Evolutionary conservation across 176 grass and related monocot genomes (phyloP).

Genomic region (Musa beccarii): DNA sequence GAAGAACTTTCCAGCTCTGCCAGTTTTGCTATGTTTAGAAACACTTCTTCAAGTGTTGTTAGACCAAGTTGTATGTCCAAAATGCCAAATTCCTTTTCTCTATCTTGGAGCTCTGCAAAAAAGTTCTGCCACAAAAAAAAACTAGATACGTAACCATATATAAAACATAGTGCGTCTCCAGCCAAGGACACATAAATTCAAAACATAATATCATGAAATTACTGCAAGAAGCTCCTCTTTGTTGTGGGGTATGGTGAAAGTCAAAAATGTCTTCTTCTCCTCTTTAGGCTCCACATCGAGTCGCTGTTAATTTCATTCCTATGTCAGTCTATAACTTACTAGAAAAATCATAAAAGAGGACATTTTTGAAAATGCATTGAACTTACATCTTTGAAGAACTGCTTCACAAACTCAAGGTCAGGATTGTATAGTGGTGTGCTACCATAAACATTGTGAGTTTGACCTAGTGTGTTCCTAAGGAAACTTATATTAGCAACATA

Average conservation of each 20-base stretch:
- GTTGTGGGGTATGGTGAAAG: constrained; percentile 79
- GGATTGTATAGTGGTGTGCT: constrained; percentile 19
- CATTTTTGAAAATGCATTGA: neutral
- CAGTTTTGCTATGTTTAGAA: constrained; percentile 88
- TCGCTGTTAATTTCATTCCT: constrained; percentile 28
- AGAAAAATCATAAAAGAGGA: neutral
- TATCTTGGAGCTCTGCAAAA: constrained; percentile 79
- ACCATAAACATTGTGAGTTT: constrained; percentile 38
- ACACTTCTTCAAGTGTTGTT: constrained; percentile 91
- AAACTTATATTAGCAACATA: constrained; percentile 90
- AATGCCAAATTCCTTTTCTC: constrained; percentile 73
- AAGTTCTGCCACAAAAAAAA: constrained; percentile 41
- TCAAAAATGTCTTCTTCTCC: constrained; percentile 77
- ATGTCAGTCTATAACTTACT: neutral
- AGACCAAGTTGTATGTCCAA: constrained; percentile 91
- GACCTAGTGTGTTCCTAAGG: constrained; percentile 35
- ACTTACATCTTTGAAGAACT: constrained; percentile 87
- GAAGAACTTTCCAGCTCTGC: constrained; percentile 80
- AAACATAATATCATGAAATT: constrained; percentile 23
- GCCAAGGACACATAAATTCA: constrained; percentile 8
- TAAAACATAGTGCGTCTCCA: neutral
- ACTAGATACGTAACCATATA: neutral
- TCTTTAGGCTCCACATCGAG: constrained; percentile 70
- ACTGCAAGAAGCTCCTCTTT: constrained; percentile 79
- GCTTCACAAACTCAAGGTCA: constrained; percentile 60